Conservation (phyloP, 2,329 filamentous ascomycete species). For the Aspergillus ruber region DNA sequence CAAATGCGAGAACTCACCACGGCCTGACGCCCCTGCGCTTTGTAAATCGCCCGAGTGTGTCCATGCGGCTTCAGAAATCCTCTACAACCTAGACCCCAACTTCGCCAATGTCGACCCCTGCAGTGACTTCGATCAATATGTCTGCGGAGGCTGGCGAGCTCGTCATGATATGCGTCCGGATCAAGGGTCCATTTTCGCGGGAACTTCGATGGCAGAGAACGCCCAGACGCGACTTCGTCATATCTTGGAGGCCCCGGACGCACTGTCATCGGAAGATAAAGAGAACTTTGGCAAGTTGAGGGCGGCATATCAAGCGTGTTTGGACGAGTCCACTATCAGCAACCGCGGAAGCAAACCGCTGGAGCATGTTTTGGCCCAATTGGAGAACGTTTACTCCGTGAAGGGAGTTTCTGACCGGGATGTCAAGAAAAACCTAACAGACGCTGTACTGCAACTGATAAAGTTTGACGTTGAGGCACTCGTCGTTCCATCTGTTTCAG, state of each 20-base stretch:
- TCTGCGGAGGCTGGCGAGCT: conserved; percentile 61
- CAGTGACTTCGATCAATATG: conserved; percentile 60
- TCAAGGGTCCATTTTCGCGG: conserved; percentile 55
- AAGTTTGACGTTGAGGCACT: conserved; percentile 32
- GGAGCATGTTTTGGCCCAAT: conserved; percentile 47
- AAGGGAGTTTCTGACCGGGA: conserved; percentile 17
- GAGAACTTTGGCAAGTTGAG: conserved; percentile 62
- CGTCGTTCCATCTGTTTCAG: conserved; percentile 25
- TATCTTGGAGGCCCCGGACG: conserved; percentile 51
- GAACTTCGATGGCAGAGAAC: conserved; percentile 56
- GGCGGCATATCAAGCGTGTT: conserved; percentile 58
- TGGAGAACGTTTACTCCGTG: conserved; percentile 43
- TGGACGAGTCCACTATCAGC: conserved; percentile 55
- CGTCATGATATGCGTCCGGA: conserved; percentile 61
- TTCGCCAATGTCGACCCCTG: conserved; percentile 62
- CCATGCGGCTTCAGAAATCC: conserved; percentile 56
- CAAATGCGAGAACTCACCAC: conserved; percentile 6
- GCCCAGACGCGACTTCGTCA: conserved; percentile 55
- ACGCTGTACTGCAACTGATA: conserved; percentile 31
- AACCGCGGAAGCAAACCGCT: conserved; percentile 53
- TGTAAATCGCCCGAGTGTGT: conserved; percentile 58
- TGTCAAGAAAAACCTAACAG: conserved; percentile 25
- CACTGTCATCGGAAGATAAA: conserved; percentile 25
- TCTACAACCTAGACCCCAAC: conserved; percentile 56
- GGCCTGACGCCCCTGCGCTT: conserved; percentile 20